Base-by-base conservation (phyloP, 2,329 filamentous ascomycete species). In the Blumeria hordei region DNA sequence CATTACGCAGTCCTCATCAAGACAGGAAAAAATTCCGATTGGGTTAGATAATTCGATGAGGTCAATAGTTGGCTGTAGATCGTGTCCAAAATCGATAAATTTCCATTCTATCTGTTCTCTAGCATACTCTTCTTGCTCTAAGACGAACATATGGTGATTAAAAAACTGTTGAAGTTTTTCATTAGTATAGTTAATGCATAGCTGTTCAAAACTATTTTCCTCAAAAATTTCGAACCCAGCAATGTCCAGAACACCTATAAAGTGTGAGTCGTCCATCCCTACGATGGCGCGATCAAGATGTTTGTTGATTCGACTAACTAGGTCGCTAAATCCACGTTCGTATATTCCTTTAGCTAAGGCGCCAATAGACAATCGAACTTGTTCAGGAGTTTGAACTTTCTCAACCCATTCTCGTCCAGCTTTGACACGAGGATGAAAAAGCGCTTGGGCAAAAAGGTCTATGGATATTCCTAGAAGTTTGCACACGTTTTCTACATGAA, bases 111-210 rank as follows among this genome's bases (percentile, higher is more conserved):
- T 98, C 67, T 95, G 86, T 66, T 98, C 92, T 51, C 90, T 75
- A 8, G 92, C 88, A 67, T 98, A 98, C 67, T 98, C 92, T 67
- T 98, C 92, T 64, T 98, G 92, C 66, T 98, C 92, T 7, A 98
- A 74, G 9, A 98, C 92, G 65, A 98, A 98, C 92, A 98, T 98
- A 71, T 98, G 93, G 66, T 98, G 92, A 64, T 98, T 98, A 76
- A 98, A 98, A 68, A 98, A 98, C 62, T 98, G 92, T 65, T 98
- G 92, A 6, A 98, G 78, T 68, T 95, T 98, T 68, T 98, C 92
- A 69, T 98, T 98, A 58, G 93, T 96, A 69, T 98, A 98, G 69
- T 98, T 98, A 75, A 98, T 98, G 72, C 92, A 98, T 6, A 98
- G 76, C 68, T 98, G 92, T 67, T 98, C 92, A 64, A 98, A 98